Evolutionary conservation across 306 rosid genomes (phyloP).

Genomic region (Prinsepia uniflora): DNA sequence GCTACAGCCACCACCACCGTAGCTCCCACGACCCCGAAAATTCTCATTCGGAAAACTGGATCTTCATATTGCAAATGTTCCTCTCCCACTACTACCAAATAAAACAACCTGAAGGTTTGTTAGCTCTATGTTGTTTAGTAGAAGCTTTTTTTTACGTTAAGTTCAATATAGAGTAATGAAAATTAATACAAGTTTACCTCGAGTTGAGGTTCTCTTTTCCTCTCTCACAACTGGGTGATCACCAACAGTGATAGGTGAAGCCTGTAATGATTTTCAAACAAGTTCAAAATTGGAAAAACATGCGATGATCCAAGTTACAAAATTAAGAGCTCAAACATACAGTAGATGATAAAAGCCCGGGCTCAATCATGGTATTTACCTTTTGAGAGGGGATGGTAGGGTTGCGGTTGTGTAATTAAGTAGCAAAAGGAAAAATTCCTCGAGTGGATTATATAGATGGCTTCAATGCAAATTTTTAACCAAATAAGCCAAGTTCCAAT

Average conservation of each 20-base stretch:
- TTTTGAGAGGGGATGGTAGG: not conserved
- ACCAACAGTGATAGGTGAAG: conserved; percentile 67
- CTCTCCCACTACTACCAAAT: conserved; percentile 80
- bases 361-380: not conserved
- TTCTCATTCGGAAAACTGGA: conserved; percentile 63
- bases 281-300: conserved; percentile 12
- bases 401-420: not conserved
- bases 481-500: too few species aligned
- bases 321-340: too few species aligned
- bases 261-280: conserved; percentile 46
- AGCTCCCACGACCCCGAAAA: conserved; percentile 67
- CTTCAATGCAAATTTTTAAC: too few species aligned
- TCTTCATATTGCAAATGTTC: conserved; percentile 79
- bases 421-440: not conserved
- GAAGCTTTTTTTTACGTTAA: not conserved
- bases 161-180: not conserved
- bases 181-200: conserved; percentile 46
- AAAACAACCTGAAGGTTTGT: conserved; percentile 21
- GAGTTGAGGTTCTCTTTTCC: conserved; percentile 90
- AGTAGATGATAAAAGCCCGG: not conserved
- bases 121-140: conserved; percentile 12
- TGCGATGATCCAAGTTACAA: not conserved
- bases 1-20: conserved; percentile 68
- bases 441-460: not conserved
- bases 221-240: conserved; percentile 73